Evolutionary conservation across 2,329 filamentous ascomycete genomes (phyloP), one percentile per base, ranked within the genome.

Genomic region (Nemania serpens): DNA sequence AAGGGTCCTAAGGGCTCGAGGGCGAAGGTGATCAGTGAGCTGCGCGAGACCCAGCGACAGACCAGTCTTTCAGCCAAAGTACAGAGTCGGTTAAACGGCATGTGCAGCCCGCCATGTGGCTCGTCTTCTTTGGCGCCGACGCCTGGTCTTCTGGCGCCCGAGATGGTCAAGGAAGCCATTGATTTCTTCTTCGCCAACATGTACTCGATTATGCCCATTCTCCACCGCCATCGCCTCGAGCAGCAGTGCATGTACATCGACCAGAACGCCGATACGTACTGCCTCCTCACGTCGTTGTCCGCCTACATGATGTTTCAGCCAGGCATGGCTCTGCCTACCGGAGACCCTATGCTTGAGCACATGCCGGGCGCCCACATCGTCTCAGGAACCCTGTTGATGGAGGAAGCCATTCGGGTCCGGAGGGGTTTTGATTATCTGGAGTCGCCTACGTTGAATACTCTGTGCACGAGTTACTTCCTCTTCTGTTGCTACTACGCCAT

Each of bases 391-490:
- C 76, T 89, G 41, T 78, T 93, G 49, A 78, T 92, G 64, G 86
- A 90, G 50, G 90, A 93, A 74, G 81, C 84, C 1, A 72, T 88
- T 15, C 81, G 85, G n/a, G 85, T 88, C 4, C 82, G 87, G 57
- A 88, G 87, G 70, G 82, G 83, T 20, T 84, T 82, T 64, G 86
- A 89, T 61, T 85, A 86, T 64, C 78, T 84, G 34, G 84, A 85
- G 53, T 77, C 76, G 13, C 81, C 86, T 7, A 84, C 79, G 9
- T 73, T 84, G 60, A 85, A 86, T 68, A 83, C 79, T 46, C 74
- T 91, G 12, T 85, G 88, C 60, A 91, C 89, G n/a, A 92, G 88
- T 55, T 92, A 91, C 75, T 93, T 94, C 73, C 74, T 94, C 25
- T 93, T 91, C 68, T 88, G 85, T 39, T 88, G 88, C 59, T 86